phyloP scores from a whole-genome alignment of 108 stramenopile species.

The Skeletonema tropicum region DNA sequence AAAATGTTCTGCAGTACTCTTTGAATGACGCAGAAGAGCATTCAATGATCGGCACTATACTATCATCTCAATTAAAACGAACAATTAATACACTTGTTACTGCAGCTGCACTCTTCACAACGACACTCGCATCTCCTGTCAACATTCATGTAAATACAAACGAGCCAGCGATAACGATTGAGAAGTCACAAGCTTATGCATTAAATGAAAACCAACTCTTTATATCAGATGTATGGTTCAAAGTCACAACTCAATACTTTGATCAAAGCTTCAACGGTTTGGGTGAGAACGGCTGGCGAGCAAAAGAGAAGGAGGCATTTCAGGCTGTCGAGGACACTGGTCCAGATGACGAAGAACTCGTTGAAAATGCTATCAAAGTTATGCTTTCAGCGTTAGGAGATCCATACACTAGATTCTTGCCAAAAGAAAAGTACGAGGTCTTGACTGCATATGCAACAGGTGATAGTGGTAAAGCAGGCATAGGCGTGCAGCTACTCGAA shows the following conservation, averaged over 20 bases:
- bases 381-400: slow-evolving; percentile 56
- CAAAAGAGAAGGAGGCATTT: slow-evolving; percentile 41
- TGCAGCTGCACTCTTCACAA: slow-evolving; percentile 10
- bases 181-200: slow-evolving; percentile 26
- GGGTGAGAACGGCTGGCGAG: slow-evolving; percentile 60
- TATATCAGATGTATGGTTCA: slow-evolving; percentile 62
- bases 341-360: slow-evolving; percentile 55
- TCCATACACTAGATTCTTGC: slow-evolving; percentile 62
- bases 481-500: slow-evolving; percentile 59
- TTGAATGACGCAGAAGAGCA: not conserved
- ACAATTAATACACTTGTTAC: not conserved
- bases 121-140: slow-evolving; percentile 7
- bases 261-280: slow-evolving; percentile 60
- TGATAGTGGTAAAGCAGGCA: slow-evolving; percentile 30
- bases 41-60: too few relatives aligned
- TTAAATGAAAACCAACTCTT: slow-evolving; percentile 57
- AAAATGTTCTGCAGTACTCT: not conserved
- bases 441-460: slow-evolving; percentile 55
- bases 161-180: slow-evolving; percentile 5
- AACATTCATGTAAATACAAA: slow-evolving; percentile 9
- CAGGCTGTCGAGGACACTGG: slow-evolving; percentile 45
- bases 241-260: slow-evolving; percentile 54
- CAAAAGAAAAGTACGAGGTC: slow-evolving; percentile 46
- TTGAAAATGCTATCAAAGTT: slow-evolving; percentile 33
- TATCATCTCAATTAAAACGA: not conserved